Conservation (phyloP, 805 yeast genomes). For the Spathaspora girioi region DNA sequence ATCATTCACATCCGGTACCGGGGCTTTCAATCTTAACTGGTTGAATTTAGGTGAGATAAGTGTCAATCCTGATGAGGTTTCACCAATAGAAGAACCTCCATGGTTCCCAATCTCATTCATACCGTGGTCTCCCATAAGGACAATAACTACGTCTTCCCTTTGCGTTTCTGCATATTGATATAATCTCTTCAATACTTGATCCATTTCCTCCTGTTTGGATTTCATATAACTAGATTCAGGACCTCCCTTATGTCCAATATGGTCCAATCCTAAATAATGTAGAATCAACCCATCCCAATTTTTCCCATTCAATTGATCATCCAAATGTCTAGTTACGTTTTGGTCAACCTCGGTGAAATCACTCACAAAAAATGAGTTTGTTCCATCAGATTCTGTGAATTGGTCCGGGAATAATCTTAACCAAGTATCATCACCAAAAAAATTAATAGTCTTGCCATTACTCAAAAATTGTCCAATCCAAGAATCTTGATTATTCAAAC, state of each 20-base stretch:
- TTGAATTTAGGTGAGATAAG: slow-evolving; percentile 58
- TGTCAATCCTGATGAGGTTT: slow-evolving; percentile 80
- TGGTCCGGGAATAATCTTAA: slow-evolving; percentile 71
- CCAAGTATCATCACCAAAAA: slow-evolving; percentile 99
- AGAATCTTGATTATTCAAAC: slow-evolving; percentile 72
- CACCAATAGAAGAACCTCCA: slow-evolving; percentile 93
- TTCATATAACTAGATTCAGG: slow-evolving; percentile 79
- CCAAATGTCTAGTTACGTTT: slow-evolving; percentile 87
- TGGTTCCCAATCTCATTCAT: slow-evolving; percentile 96
- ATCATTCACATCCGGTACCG: slow-evolving; percentile 34
- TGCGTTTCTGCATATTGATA: slow-evolving; percentile 28
- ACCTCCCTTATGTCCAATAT: slow-evolving; percentile 97
- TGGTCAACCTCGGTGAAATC: slow-evolving; percentile 93
- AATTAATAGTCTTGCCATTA: slow-evolving; percentile 51
- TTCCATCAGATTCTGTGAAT: slow-evolving; percentile 73
- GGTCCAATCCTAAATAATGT: slow-evolving; percentile 93
- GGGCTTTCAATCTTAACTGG: slow-evolving; percentile 24
- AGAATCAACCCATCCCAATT: slow-evolving; percentile 84
- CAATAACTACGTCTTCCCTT: slow-evolving; percentile 51
- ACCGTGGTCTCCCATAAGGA: slow-evolving; percentile 91
- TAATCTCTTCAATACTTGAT: slow-evolving; percentile 52
- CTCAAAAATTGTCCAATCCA: slow-evolving; percentile 71
- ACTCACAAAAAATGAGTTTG: slow-evolving; percentile 89
- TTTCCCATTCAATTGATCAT: slow-evolving; percentile 45
- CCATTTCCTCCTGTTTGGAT: slow-evolving; percentile 84